Conservation (phyloP, 306 rosid genomes). For the Malus orientalis region DNA sequence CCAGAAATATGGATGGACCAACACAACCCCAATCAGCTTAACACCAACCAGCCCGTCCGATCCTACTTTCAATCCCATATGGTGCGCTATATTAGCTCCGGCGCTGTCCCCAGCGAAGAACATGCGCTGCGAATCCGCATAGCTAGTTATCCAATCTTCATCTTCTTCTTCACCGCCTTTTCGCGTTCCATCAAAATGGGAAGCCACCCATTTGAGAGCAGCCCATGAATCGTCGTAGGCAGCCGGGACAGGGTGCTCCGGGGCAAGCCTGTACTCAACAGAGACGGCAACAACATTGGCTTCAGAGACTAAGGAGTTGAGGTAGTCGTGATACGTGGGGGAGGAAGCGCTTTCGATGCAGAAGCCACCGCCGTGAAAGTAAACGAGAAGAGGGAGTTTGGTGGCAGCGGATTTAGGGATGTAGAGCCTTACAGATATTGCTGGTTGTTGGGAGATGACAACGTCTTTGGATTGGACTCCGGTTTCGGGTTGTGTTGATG, state of each 20-base stretch:
- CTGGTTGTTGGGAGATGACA: slow-evolving; percentile 18
- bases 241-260: slow-evolving; percentile 42
- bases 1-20: neutral
- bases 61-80: neutral
- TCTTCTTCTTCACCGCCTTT: neutral
- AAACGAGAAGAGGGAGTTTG: slow-evolving; percentile 41
- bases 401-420: slow-evolving; percentile 24
- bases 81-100: neutral
- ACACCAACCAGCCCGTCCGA: neutral
- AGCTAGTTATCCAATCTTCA: neutral
- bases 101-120: neutral
- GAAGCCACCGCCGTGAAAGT: slow-evolving; percentile 59
- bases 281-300: slow-evolving; percentile 36
- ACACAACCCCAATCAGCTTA: neutral
- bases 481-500: slow-evolving; percentile 25
- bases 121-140: neutral
- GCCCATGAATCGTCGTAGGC: slow-evolving; percentile 47
- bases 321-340: slow-evolving; percentile 31
- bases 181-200: neutral
- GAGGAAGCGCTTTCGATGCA: slow-evolving; percentile 31
- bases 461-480: slow-evolving; percentile 48
- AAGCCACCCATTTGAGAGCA: slow-evolving; percentile 9
- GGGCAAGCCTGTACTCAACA: slow-evolving; percentile 43
- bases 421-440: slow-evolving; percentile 34
- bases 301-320: slow-evolving; percentile 15